Evolutionary conservation across 1,284 basidiomycete species (phyloP).

Genomic region (Wolfiporia cocos): DNA sequence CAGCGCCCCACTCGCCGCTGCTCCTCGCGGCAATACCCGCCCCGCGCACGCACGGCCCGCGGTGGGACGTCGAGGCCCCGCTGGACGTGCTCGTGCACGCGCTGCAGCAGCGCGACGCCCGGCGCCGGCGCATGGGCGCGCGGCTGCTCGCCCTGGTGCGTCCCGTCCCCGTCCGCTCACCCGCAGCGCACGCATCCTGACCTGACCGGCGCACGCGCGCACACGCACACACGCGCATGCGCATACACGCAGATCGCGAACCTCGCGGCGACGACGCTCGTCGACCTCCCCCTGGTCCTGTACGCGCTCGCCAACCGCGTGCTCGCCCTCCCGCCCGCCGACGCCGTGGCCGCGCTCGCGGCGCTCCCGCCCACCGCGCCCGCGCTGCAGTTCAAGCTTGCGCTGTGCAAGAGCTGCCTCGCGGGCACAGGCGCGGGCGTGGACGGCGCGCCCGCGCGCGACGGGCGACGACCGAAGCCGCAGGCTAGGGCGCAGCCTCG

Average conservation of each 20-base stretch:
- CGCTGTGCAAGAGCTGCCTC: slow-evolving; percentile 37
- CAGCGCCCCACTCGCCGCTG: slow-evolving; percentile 52
- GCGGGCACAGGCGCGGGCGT: slow-evolving; percentile 11
- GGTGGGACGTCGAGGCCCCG: slow-evolving; percentile 54
- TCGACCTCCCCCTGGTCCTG: slow-evolving; percentile 46
- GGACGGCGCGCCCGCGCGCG: too few relatives aligned
- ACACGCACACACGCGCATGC: background rate
- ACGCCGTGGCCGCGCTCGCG: slow-evolving; percentile 34
- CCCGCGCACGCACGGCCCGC: slow-evolving; percentile 38
- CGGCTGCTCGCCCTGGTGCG: slow-evolving; percentile 48
- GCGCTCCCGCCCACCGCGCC: slow-evolving; percentile 33
- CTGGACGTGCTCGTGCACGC: slow-evolving; percentile 52
- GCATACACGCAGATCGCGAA: slow-evolving; percentile 43
- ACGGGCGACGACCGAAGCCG: slow-evolving; percentile 22
- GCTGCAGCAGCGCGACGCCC: slow-evolving; percentile 34
- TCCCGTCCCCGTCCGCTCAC: slow-evolving; percentile 6
- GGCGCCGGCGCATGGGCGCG: slow-evolving; percentile 35
- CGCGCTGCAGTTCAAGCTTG: slow-evolving; percentile 41
- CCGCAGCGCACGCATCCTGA: background rate
- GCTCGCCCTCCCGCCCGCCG: slow-evolving; percentile 29
- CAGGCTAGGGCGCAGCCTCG: slow-evolving; percentile 22
- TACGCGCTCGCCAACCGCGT: slow-evolving; percentile 41
- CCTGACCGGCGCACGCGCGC: slow-evolving; percentile 1
- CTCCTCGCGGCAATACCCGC: slow-evolving; percentile 62
- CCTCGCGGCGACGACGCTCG: slow-evolving; percentile 38